Conservation (phyloP, 2,329 filamentous ascomycete species). For the Pyrenochaeta sp. region DNA sequence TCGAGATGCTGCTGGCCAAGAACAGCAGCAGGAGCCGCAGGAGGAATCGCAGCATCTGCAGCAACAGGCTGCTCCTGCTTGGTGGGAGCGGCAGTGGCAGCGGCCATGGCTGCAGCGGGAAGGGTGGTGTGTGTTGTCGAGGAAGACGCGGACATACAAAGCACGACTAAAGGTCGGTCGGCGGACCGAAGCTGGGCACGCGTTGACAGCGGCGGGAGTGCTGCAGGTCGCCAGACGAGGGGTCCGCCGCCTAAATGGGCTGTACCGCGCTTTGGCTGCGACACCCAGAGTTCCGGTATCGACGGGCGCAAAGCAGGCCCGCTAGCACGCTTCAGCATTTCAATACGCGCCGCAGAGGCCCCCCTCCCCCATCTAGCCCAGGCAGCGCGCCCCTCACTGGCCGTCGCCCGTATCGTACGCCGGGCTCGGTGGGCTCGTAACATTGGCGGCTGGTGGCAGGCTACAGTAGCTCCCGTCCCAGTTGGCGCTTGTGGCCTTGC, state of each 20-base stretch:
- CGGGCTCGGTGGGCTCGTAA: no score
- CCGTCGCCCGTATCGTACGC: neutral
- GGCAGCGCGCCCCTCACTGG: neutral
- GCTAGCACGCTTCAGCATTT: slow-evolving; percentile 13
- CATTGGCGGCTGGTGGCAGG: slow-evolving; percentile 11
- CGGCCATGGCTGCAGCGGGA: slow-evolving; percentile 17
- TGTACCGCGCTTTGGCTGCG: slow-evolving; percentile 6
- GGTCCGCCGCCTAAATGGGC: slow-evolving; percentile 21
- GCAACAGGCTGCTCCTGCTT: slow-evolving; percentile 14
- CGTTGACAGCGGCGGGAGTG: slow-evolving; percentile 19
- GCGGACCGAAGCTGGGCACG: slow-evolving; percentile 3
- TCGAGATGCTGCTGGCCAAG: slow-evolving; percentile 44
- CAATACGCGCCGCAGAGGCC: slow-evolving; percentile 13
- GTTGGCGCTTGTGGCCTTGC: slow-evolving; percentile 27
- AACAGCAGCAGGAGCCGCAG: slow-evolving; percentile 20
- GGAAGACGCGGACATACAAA: slow-evolving; percentile 13
- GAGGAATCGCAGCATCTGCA: no score
- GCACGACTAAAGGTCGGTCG: slow-evolving; percentile 15
- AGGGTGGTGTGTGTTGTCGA: slow-evolving; percentile 5
- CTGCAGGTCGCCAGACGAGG: slow-evolving; percentile 15
- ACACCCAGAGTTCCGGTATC: slow-evolving; percentile 9
- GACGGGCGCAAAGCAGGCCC: slow-evolving; percentile 4
- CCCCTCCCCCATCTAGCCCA: neutral
- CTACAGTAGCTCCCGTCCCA: slow-evolving; percentile 24
- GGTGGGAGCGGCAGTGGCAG: slow-evolving; percentile 14